Evolutionary conservation across 2,329 filamentous ascomycete species (phyloP).

Genomic region (Cyclaneusma minus): DNA sequence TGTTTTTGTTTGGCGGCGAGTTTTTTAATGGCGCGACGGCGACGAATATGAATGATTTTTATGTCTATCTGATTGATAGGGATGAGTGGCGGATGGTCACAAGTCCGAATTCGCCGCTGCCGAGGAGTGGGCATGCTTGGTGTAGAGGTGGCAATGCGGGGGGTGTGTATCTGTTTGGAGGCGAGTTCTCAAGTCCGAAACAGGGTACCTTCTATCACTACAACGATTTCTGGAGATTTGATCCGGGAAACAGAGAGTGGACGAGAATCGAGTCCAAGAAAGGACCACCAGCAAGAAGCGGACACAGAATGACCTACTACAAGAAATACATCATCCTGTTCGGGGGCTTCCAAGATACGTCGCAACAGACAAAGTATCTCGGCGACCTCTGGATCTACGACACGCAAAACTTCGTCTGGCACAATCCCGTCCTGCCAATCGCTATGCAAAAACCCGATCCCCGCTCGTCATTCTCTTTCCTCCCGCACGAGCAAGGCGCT

Average conservation of each 20-base stretch:
- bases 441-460: slow-evolving; percentile 80
- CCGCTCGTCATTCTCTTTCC: slow-evolving; percentile 77
- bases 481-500: slow-evolving; percentile 81
- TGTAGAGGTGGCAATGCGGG: slow-evolving; percentile 70
- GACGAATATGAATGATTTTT: slow-evolving; percentile 50
- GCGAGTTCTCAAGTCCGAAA: slow-evolving; percentile 91
- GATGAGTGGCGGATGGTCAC: slow-evolving; percentile 88
- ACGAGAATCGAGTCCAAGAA: slow-evolving; percentile 63
- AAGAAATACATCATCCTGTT: slow-evolving; percentile 96
- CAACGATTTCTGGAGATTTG: slow-evolving; percentile 93
- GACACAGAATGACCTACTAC: slow-evolving; percentile 91
- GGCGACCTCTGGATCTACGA: slow-evolving; percentile 94
- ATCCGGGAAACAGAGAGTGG: slow-evolving; percentile 78
- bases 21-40: slow-evolving; percentile 88
- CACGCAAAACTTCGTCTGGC: slow-evolving; percentile 74
- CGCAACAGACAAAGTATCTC: slow-evolving; percentile 85
- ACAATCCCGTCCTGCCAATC: slow-evolving; percentile 56
- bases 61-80: slow-evolving; percentile 61
- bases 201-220: slow-evolving; percentile 99
- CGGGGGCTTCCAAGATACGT: slow-evolving; percentile 94
- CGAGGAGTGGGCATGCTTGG: slow-evolving; percentile 88
- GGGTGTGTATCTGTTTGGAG: slow-evolving; percentile 83
- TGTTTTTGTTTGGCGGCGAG: slow-evolving; percentile 88
- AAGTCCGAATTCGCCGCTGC: slow-evolving; percentile 79
- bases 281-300: slow-evolving; percentile 70